Evolutionary conservation across 352 stramenopile species (phyloP).

Genomic region (Phytophthora crassamura): DNA sequence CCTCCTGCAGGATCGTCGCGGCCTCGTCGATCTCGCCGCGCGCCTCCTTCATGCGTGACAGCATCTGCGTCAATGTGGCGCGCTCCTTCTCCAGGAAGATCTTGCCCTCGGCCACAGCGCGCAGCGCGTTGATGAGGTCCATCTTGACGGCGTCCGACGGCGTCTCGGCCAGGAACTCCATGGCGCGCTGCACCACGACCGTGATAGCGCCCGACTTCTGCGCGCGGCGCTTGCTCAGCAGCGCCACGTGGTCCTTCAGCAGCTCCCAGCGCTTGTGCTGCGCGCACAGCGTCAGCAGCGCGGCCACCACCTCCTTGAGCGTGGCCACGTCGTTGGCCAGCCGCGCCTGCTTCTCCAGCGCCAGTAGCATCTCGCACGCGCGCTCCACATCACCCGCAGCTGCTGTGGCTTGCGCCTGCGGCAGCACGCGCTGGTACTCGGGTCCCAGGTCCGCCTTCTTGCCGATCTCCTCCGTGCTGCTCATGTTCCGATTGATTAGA

Average conservation of each 20-base stretch:
- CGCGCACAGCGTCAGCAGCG: constrained; percentile 81
- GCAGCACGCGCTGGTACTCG: constrained; percentile 72
- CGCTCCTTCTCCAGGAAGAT: constrained; percentile 98
- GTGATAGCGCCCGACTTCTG: constrained; percentile 90
- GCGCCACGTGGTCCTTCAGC: constrained; percentile 84
- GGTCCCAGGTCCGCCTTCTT: constrained; percentile 82
- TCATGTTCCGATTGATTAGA: constrained; percentile 52
- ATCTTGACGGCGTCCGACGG: constrained; percentile 89
- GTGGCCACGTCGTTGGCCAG: constrained; percentile 87
- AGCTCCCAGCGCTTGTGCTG: constrained; percentile 90
- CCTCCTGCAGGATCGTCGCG: constrained; percentile 96
- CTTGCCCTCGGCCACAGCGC: constrained; percentile 96
- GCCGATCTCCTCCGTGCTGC: constrained; percentile 68
- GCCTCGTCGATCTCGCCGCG: constrained; percentile 93
- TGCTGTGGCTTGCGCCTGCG: constrained; percentile 68
- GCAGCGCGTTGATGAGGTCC: constrained; percentile 94
- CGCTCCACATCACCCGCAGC: constrained; percentile 82
- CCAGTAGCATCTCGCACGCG: constrained; percentile 84
- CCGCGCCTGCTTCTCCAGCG: constrained; percentile 84
- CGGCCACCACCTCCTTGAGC: constrained; percentile 81
- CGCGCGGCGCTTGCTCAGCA: constrained; percentile 89
- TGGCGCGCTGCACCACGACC: constrained; percentile 86
- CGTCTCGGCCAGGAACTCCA: constrained; percentile 80
- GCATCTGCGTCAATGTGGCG: constrained; percentile 92
- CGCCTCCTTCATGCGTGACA: constrained; percentile 93